A percentile compares a stretch with the other conserved stretches of the same genome.
These are phyloP conservation scores for Hyaloscypha bicolor DNA, from an alignment of 495 filamentous ascomycete species.

Conservation along the genomic window DNA sequence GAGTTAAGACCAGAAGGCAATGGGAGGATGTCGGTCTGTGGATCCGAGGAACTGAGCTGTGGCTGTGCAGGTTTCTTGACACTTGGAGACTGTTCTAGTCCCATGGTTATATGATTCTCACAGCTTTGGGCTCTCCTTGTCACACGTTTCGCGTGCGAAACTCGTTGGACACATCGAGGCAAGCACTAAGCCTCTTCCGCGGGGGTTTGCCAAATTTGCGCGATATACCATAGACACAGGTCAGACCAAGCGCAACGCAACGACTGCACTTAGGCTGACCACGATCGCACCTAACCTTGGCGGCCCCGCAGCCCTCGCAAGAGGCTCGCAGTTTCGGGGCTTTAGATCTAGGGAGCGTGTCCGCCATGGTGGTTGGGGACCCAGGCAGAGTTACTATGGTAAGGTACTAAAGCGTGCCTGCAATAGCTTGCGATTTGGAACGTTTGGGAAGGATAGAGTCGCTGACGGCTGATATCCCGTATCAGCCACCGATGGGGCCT, in stretches of 20 bases:
- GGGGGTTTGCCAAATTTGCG: conserved; percentile 33
- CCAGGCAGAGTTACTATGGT: conserved; percentile 10
- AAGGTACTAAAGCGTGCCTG: neutral
- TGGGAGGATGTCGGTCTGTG: conserved; percentile 9
- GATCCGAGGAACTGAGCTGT: conserved; percentile 1
- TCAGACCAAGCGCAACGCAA: conserved; percentile 38
- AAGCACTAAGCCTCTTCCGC: conserved; percentile 18
- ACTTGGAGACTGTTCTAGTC: conserved; percentile 9
- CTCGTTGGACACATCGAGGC: neutral
- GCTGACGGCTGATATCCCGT: neutral
- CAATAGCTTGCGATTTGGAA: conserved; percentile 1
- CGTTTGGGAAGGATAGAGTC: neutral
- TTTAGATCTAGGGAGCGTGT: neutral
- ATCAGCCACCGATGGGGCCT: neutral
- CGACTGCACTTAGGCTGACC: conserved; percentile 41
- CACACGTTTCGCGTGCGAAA: conserved; percentile 5
- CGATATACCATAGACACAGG: conserved; percentile 45
- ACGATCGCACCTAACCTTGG: conserved; percentile 45
- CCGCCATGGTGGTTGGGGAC: neutral
- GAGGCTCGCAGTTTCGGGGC: conserved; percentile 38
- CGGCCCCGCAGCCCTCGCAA: conserved; percentile 42
- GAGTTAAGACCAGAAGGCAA: conserved; percentile 9
- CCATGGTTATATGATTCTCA: conserved; percentile 8
- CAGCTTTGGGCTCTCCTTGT: neutral
- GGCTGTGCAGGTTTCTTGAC: conserved; percentile 11